Evolutionary conservation across 2,329 filamentous ascomycete genomes (phyloP).

Genomic region (Sclerotinia nivalis): DNA sequence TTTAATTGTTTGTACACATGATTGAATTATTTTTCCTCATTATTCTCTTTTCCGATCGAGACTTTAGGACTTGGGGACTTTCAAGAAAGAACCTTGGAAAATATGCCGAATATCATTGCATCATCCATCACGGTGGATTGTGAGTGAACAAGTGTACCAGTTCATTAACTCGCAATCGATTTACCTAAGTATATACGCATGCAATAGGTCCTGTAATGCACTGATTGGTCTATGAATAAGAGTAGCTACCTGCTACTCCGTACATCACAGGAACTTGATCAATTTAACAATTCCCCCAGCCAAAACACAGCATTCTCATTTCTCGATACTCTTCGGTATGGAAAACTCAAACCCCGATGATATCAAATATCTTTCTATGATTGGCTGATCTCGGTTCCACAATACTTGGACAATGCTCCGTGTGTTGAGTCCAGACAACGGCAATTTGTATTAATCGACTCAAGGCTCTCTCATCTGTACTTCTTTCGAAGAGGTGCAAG

Average conservation of each 20-base stretch:
- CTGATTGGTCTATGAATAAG: not conserved
- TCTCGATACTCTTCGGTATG: slow-evolving; percentile 11
- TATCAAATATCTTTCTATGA: not conserved
- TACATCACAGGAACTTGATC: not conserved
- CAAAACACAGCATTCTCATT: slow-evolving; percentile 14
- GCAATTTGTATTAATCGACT: not conserved
- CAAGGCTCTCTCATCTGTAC: not conserved
- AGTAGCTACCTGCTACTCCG: not conserved
- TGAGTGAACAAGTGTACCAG: not conserved
- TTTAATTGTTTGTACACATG: not conserved
- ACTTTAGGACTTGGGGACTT: not conserved
- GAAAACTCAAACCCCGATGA: slow-evolving; percentile 17
- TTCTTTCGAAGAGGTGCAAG: too few relatives aligned
- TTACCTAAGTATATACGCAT: not conserved
- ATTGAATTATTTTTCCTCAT: not conserved
- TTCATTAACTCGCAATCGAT: not conserved
- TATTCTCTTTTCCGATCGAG: not conserved
- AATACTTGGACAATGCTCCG: not conserved
- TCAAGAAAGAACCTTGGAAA: not conserved
- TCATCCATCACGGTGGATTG: not conserved
- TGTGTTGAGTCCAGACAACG: too few relatives aligned
- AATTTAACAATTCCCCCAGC: not conserved
- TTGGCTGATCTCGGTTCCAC: slow-evolving; percentile 9
- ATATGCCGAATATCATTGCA: not conserved
- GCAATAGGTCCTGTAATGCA: not conserved